Evolutionary conservation across 768 basidiomycete species (phyloP), one percentile per base, ranked within the genome.

Genomic region (Symmetrospora coprosmae): DNA sequence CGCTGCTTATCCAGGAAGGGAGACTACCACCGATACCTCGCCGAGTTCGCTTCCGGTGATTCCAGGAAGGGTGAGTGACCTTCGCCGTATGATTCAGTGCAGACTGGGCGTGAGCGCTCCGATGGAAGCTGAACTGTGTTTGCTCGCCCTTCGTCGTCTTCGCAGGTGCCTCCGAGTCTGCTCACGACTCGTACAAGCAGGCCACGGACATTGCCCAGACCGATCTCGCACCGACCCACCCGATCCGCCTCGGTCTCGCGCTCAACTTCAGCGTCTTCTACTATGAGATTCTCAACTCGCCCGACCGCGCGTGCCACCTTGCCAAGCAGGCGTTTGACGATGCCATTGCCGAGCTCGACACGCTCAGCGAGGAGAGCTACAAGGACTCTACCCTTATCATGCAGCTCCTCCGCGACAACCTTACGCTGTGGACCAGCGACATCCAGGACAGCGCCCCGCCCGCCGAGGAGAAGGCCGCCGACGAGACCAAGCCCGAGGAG

Each of bases 251-350:
- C 65, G 92, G 92, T 75, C 86, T 97, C 56, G 91, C 91, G 45
- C 80, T 97, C 72, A 97, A 97, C 82, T 96, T 96, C 82, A 94
- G 89, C 53, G 91, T 97, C 49, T 96, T 97, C 81, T 96, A 96
- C 81, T 94, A 94, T 78, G 91, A 96, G 76, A 94, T 96, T 73
- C 83, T 94, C 75, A 94, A 94, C 82, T 86, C 85, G 75, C 90
- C 92, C 67, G 91, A 94, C 76, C 87, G 89, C 75, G 92, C 92
- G 50, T 94, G 91, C 79, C 87, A 91, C 72, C 85, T 96, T 67
- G 91, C 91, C 74, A 97, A 97, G 79, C 89, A 94, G 75, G 91
- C 92, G 7, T 97, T 97, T 75, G 91, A 96, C 66, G 91, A 96
- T 74, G 92, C 92, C 45, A 96, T 97, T 73, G 90, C 91, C 67